phyloP scores from a whole-genome alignment of 495 filamentous ascomycete genomes.

The Hyaloscypha variabilis region DNA sequence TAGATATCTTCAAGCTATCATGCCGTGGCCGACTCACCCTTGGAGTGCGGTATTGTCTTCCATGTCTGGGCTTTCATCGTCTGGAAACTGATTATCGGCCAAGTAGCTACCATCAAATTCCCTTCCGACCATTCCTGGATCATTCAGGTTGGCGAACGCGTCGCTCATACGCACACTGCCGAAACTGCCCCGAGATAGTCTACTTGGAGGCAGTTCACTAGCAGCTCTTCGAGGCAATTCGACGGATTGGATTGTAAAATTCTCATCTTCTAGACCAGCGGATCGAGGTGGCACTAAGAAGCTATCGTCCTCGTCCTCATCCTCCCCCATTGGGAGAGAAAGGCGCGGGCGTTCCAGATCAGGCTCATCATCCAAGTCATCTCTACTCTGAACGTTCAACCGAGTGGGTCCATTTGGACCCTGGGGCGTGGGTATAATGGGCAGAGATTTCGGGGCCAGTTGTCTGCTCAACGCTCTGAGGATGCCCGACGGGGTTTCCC shows the following conservation, averaged over 20 bases:
- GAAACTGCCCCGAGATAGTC: constrained; percentile 57
- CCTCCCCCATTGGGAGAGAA: constrained; percentile 70
- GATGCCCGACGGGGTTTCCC: constrained; percentile 76
- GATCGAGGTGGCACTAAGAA: constrained; percentile 64
- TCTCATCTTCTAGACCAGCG: constrained; percentile 67
- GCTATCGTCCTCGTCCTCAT: constrained; percentile 55
- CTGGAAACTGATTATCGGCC: constrained; percentile 11
- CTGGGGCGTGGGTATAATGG: constrained; percentile 55
- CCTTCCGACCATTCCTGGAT: constrained; percentile 48
- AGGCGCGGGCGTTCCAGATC: constrained; percentile 65
- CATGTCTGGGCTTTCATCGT: constrained; percentile 18
- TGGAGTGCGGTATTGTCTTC: constrained; percentile 13
- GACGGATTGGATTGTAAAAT: constrained; percentile 67
- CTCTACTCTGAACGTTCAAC: constrained; percentile 27
- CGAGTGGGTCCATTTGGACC: constrained; percentile 5
- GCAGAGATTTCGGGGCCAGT: constrained; percentile 61
- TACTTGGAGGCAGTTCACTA: constrained; percentile 51
- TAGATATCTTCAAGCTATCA: background rate
- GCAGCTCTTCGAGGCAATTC: constrained; percentile 67
- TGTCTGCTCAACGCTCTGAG: constrained; percentile 67
- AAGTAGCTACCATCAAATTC: constrained; percentile 28
- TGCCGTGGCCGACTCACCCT: constrained; percentile 13
- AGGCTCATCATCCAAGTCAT: constrained; percentile 68
- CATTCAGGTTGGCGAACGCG: constrained; percentile 54
- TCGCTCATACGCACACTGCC: constrained; percentile 65